A percentile compares a stretch with the other conserved stretches of the same genome.
Conservation (phyloP, 768 basidiomycete species). For the Suillus spraguei region DNA sequence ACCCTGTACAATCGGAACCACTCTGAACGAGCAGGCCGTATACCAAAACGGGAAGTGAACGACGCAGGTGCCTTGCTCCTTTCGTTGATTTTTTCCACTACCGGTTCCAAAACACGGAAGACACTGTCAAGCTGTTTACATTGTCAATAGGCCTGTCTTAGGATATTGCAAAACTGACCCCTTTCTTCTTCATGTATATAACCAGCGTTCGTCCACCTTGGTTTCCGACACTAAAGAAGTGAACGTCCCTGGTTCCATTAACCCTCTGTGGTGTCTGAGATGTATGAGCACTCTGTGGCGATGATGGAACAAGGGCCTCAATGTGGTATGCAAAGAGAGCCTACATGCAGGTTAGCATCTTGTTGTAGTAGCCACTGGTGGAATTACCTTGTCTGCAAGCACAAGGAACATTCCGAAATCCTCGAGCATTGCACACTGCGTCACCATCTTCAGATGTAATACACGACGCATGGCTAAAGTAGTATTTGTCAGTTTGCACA, state of each 20-base stretch:
- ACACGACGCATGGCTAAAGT: constrained; percentile 85
- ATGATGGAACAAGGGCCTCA: constrained; percentile 92
- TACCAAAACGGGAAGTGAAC: constrained; percentile 71
- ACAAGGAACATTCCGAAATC: constrained; percentile 97
- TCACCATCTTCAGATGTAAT: constrained; percentile 90
- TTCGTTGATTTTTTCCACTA: constrained; percentile 87
- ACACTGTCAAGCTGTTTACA: constrained; percentile 73
- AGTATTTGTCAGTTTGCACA: constrained; percentile 13
- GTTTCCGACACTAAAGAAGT: constrained; percentile 93
- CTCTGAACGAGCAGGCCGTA: constrained; percentile 81
- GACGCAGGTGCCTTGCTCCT: constrained; percentile 69
- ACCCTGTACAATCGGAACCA: constrained; percentile 94
- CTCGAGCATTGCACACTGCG: constrained; percentile 94
- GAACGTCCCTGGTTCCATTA: constrained; percentile 88
- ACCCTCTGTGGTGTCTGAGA: constrained; percentile 88
- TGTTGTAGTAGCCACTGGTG: not conserved
- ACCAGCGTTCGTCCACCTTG: constrained; percentile 87
- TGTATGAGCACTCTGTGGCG: constrained; percentile 64
- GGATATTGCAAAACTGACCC: constrained; percentile 43
- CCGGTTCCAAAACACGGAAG: constrained; percentile 97
- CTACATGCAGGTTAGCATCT: constrained; percentile 35
- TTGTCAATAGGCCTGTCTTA: constrained; percentile 7
- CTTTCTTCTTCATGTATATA: constrained; percentile 96
- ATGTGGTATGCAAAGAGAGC: constrained; percentile 93
- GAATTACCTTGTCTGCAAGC: constrained; percentile 80